Base-by-base conservation (phyloP, 2,329 filamentous ascomycete species). In the Reticulascus tulasneorum region DNA sequence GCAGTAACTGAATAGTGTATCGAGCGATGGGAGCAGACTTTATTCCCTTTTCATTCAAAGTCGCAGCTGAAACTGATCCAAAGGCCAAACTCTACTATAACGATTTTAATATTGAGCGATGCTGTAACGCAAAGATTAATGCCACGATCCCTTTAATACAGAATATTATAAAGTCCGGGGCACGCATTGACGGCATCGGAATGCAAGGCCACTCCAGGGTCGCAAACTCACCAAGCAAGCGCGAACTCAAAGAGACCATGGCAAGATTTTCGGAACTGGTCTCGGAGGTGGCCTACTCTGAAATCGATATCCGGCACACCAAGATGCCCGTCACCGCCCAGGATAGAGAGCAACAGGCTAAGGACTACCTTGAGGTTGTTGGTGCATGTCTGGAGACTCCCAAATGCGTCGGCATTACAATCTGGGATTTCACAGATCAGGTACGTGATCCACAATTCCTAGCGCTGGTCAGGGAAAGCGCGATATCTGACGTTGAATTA, bases 131-230 rank as follows among this genome's bases (percentile, higher is more conserved):
- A 45, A 87, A 88, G 65, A 33, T 66, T 38, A 62, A 49, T n/a
- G 40, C 53, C 17, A n/a, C n/a, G n/a, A n/a, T n/a, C n/a, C n/a
- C n/a, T n/a, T n/a, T n/a, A n/a, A 57, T 54, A 2, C 39, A 56
- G 11, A 54, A 49, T 17, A 53, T 68, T 17, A 58, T 68, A 22
- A 50, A 49, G 36, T 47, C 49, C 26, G 64, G 66, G 22, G 57
- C 64, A 44, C 67, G 64, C 29, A 73, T 77, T 39, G 68, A 76
- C 42, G 72, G 73, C 28, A 60, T 77, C 3, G 73, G 73, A 3
- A 47, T 75, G 27, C 70, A 77, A 48, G 59, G 58, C 1, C 73
- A 77, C 53, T 67, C 73, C 40, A 63, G 65, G 22, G 63, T 64
- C 1, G 66, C 66, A 34, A 42, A 48, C 4, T 58, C 68, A 0